Evolutionary conservation across 495 filamentous ascomycete species (phyloP).

Genomic region (Xylaria longipes): DNA sequence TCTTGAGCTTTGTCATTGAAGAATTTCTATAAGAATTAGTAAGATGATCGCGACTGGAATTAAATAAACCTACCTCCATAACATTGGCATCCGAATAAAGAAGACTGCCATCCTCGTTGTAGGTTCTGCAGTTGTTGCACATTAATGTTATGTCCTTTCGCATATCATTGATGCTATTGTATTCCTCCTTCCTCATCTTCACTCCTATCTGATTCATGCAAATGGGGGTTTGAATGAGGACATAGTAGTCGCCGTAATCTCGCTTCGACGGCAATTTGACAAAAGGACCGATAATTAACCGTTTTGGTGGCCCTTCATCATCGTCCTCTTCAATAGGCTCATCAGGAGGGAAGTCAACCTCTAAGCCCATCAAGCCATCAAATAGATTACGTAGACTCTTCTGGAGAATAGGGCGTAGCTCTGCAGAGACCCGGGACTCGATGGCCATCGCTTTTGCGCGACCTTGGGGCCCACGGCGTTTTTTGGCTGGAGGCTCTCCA

Average conservation of each 20-base stretch:
- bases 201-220: constrained; percentile 91
- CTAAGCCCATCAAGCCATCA: constrained; percentile 79
- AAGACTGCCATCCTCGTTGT: constrained; percentile 92
- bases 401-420: constrained; percentile 70
- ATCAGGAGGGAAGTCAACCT: constrained; percentile 63
- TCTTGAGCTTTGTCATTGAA: constrained; percentile 71
- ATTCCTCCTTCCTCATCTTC: constrained; percentile 93
- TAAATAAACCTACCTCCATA: constrained; percentile 76
- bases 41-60: constrained; percentile 7
- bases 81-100: constrained; percentile 90
- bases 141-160: constrained; percentile 80
- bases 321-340: constrained; percentile 64
- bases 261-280: constrained; percentile 87
- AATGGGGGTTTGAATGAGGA: constrained; percentile 89
- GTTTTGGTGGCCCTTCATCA: constrained; percentile 54
- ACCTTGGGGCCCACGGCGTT: constrained; percentile 69
- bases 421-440: constrained; percentile 44
- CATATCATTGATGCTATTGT: constrained; percentile 80
- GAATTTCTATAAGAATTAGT: constrained; percentile 58
- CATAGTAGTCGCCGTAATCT: constrained; percentile 90
- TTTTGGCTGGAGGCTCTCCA: constrained; percentile 79
- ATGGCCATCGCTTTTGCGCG: constrained; percentile 63
- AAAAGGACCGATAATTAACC: constrained; percentile 92
- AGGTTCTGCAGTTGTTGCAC: constrained; percentile 88
- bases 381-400: constrained; percentile 75